phyloP scores from a whole-genome alignment of 2,329 filamentous ascomycete species.

The Paraphoma sp. region DNA sequence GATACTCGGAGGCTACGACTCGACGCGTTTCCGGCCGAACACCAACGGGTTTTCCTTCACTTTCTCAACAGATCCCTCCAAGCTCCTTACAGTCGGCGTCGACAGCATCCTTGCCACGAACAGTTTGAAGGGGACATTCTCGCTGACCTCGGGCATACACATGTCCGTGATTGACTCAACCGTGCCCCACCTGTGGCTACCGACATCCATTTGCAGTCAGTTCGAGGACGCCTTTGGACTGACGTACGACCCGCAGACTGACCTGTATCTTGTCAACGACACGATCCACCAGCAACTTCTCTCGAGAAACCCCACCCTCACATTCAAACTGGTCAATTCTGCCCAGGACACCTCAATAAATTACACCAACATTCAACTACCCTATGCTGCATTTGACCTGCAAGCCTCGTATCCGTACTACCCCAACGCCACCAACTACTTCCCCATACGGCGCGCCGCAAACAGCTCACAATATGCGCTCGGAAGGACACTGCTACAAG shows the following conservation, averaged over 20 bases:
- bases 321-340: conserved; percentile 45
- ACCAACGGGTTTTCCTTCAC: conserved; percentile 38
- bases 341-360: conserved; percentile 37
- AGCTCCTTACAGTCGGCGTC: conserved; percentile 41
- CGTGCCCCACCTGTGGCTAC: conserved; percentile 51
- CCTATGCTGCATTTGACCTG: conserved; percentile 57
- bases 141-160: conserved; percentile 35
- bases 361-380: conserved; percentile 53
- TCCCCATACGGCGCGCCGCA: conserved; percentile 65
- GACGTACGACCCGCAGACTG: conserved; percentile 44
- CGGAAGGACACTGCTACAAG: conserved; percentile 71
- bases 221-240: conserved; percentile 51
- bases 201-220: conserved; percentile 45
- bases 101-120: conserved; percentile 42
- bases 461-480: conserved; percentile 64
- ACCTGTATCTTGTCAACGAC: conserved; percentile 50
- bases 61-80: conserved; percentile 40
- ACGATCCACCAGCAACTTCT: conserved; percentile 42
- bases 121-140: conserved; percentile 42
- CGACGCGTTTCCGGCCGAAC: conserved; percentile 42
- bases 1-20: conserved; percentile 52
- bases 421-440: conserved; percentile 69
- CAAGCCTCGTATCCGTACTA: conserved; percentile 58
- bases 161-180: conserved; percentile 51
- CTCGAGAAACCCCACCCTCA: conserved; percentile 43